Evolutionary conservation across 164 flowering plant genomes (phyloP).

Genomic region (Vitis labrusca): DNA sequence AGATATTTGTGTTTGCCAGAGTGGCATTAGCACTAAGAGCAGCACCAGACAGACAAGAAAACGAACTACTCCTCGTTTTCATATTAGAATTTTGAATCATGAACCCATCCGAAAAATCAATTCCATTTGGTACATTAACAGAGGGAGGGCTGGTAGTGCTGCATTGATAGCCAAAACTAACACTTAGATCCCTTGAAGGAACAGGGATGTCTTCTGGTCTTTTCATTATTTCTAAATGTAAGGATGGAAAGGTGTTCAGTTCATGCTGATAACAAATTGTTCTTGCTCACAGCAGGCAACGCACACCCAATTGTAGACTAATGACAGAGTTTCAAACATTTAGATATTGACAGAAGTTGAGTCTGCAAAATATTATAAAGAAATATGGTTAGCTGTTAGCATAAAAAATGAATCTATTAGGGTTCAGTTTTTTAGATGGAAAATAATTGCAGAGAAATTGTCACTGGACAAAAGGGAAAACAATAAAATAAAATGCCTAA

Average conservation of each 20-base stretch:
- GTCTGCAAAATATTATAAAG: background rate
- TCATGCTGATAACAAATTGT: background rate
- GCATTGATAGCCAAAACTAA: constrained; percentile 11
- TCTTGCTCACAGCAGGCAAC: background rate
- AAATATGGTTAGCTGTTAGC: too few relatives aligned
- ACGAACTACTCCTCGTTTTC: constrained; percentile 4
- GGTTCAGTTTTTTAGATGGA: too few relatives aligned
- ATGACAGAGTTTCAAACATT: constrained; percentile 1
- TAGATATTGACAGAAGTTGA: background rate
- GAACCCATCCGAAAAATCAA: background rate
- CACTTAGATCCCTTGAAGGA: constrained; percentile 5
- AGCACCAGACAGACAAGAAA: constrained; percentile 10
- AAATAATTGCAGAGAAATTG: too few relatives aligned
- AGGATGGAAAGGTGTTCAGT: background rate
- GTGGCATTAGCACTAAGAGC: constrained; percentile 7
- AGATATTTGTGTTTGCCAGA: constrained; percentile 5
- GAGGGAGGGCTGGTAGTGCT: background rate
- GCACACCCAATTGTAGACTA: background rate
- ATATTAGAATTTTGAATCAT: background rate
- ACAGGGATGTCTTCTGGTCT: background rate
- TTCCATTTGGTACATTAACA: background rate
- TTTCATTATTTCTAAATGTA: background rate
- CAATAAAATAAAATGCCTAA: too few relatives aligned
- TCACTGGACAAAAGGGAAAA: too few relatives aligned
- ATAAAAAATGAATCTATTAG: too few relatives aligned